Base-by-base conservation (phyloP, 176 grass and related monocot species). In the Eragrostis curvula region DNA sequence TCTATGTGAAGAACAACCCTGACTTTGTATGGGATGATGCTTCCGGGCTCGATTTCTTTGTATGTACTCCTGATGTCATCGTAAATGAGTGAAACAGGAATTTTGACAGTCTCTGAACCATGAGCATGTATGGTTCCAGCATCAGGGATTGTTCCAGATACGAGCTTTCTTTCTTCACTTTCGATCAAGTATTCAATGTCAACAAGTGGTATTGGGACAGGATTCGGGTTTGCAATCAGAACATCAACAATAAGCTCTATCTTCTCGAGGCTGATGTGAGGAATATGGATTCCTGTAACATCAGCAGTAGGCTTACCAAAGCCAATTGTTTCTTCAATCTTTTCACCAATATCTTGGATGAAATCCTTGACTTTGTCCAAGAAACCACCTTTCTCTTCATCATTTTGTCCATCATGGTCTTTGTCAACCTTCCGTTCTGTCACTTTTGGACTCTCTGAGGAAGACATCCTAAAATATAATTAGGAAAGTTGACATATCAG, bases 1-100 rank as follows among this genome's bases (percentile, higher is more conserved):
- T 98, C 95, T 12, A 98, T 74, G 24, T 95, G 85, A 29, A 98
- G 85, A 61, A 79, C 82, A 49, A 98, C 88, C 36, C 42, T 89
- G 43, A 95, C 58, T 51, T 56, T 91, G 62, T 98, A 98, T 7
- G 95, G 95, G 40, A 98, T 98, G 74, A 93, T 91, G 75, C 92
- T 94, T 23, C 95, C 95, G 1, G 92, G 83, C 71, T 95, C 80
- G 70, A 98, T 95, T 29, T 97, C 93, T 6, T 78, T 66, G 56
- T 95, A 92, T 25, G 87, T 87, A 51, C 21, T 84, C 88, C 83
- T 91, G 40, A 93, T 93, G 47, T 94, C 90, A 53, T 96, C 88
- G 21, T 82, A 96, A 0, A 92, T 84, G 11, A 96, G 84, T 29
- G 87, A 13, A 21, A 89, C 68, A 28, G 88, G 84, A 12, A 97